Percentiles rank a stretch among this genome's conserved stretches.
These are phyloP conservation scores for Colletotrichum agaves DNA, from an alignment of 2,329 filamentous ascomycete genomes.

Conservation along the genomic window DNA sequence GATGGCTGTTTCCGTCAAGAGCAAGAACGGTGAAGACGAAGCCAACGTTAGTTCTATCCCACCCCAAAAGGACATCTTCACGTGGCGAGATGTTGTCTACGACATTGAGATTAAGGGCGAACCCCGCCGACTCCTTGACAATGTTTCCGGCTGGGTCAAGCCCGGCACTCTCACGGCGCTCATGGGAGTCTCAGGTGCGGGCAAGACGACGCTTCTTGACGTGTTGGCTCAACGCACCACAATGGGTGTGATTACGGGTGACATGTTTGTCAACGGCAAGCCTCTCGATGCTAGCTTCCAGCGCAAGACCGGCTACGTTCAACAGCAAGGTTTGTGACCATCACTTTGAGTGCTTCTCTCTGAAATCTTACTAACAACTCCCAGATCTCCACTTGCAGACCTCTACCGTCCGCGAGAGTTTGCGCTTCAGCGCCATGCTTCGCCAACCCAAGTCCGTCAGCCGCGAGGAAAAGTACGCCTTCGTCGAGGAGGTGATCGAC, in stretches of 20 bases:
- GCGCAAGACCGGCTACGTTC: constrained; percentile 73
- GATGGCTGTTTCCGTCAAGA: constrained; percentile 58
- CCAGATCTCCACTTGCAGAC: constrained; percentile 66
- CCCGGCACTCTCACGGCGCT: constrained; percentile 87
- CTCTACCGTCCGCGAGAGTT: constrained; percentile 64
- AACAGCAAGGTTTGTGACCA: constrained; percentile 64
- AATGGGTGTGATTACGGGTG: constrained; percentile 72
- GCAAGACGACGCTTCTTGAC: constrained; percentile 57
- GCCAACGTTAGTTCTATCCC: constrained; percentile 47
- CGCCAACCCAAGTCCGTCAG: constrained; percentile 65
- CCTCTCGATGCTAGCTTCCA: constrained; percentile 68
- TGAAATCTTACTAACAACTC: constrained; percentile 4
- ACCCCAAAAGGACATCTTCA: constrained; percentile 71
- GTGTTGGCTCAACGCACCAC: constrained; percentile 61
- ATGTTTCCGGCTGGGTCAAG: constrained; percentile 90
- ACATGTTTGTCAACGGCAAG: constrained; percentile 73
- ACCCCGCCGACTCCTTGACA: constrained; percentile 76
- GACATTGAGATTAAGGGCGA: constrained; percentile 79
- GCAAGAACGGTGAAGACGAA: constrained; percentile 60
- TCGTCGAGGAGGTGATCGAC: constrained; percentile 72
- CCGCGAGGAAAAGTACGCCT: constrained; percentile 67
- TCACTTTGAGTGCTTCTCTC: neutral
- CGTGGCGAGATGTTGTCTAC: constrained; percentile 81
- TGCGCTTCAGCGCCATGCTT: constrained; percentile 67
- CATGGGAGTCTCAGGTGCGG: constrained; percentile 68